Evolutionary conservation across 2,329 filamentous ascomycete genomes (phyloP), one percentile per base, ranked within the genome.

Genomic region (Phoma sp.): DNA sequence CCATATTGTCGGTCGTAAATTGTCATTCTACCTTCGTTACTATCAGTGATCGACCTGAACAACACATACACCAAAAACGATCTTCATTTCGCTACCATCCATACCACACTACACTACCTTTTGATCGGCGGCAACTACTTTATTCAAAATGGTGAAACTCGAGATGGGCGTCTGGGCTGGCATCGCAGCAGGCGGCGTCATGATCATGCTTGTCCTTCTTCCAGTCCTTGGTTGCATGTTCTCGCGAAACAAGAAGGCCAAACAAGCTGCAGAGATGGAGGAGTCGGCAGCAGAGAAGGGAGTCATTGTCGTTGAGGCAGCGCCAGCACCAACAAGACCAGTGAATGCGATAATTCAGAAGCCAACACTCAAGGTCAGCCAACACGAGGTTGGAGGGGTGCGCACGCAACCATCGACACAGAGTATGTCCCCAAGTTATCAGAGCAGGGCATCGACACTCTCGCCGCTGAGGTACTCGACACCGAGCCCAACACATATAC

Each of bases 271-370:
- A 13, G 44, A 25, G 1, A 13, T 37, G 37, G 44, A 48, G 13
- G 48, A 43, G 6, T 46, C 45, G 6, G 31, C 36, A 40, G 55
- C 36, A 50, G 55, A 57, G 45, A 57, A 57, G 39, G 55, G 55
- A 12, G 32, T 46, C 7, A 9, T 49, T 19, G 21, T 46, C 27
- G 21, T 33, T n/a, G 38, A 40, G 38, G 19, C 31, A 31, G 22
- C 46, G 36, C 25, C 31, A 40, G 46, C 41, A 21, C 46, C 52
- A 25, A 41, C 41, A 24, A 55, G 43, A 46, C 52, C 52, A 27
- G 32, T 37, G 9, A 51, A 55, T 6, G 41, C 47, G 7, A 43
- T 46, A 19, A 25, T 51, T 9, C 55, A 52, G 36, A 57, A 53
- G 44, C 36, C 49, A 29, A 17, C 8, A 21, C 19, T 36, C 15